Base-by-base conservation (phyloP, 805 yeast genomes). In the Grigorovia yakushimaensis region DNA sequence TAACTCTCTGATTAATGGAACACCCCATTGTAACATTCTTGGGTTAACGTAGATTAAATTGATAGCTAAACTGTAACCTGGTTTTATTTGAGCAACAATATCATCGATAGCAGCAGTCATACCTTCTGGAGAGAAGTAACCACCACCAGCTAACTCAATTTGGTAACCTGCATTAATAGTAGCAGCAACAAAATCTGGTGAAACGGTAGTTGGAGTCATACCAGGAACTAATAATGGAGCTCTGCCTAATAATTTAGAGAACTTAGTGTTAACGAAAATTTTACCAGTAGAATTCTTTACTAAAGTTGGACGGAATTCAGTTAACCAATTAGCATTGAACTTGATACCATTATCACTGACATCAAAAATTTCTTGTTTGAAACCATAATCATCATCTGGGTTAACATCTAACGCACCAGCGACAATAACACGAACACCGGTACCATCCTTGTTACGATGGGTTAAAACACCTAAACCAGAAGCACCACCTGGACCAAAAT, bases 111-210 rank as follows among this genome's bases (percentile, higher is more conserved):
- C 97, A 23, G 63, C 65, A 47, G 83, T 79, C 82, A 93, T 81
- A 60, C 73, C 73, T 9, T 64, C 66, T 53, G 94, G 82, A 49
- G 73, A 67, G 70, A 91, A 93, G 71, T 93, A 93, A 62, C 98
- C 99, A 76, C 99, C 99, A 69, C 99, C 99, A 44, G 95, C 98
- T 61, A 93, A 77, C 73, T 93, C 99, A 61, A 91, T 88, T 65
- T 88, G 95, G 73, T 89, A 93, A 52, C 99, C 99, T 44, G 98
- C 88, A 65, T 89, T 88, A 62, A 89, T 77, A 24, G 97, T 83
- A 30, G 96, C 95, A 51, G 95, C 84, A 49, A 93, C 94, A 60
- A 93, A 89, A 52, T 86, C 89, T 42, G 98, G 93, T 56, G 86
- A 83, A 48, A 89, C 97, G 30, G 98, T 93, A 41, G 95, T 80